Evolutionary conservation across 1,139 yeast genomes (phyloP).

Genomic region (Suhomyces ambrosiae): DNA sequence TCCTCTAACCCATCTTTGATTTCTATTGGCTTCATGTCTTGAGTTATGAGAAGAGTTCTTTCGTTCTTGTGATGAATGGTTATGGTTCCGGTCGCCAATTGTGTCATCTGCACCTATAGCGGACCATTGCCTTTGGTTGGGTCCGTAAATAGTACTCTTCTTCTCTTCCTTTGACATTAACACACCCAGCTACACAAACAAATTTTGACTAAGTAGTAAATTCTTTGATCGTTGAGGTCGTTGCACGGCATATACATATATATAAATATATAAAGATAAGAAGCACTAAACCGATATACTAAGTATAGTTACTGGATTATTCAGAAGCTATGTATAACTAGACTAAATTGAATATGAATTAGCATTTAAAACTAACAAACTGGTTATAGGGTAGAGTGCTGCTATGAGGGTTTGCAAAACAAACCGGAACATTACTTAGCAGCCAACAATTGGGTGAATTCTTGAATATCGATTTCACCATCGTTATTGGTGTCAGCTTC

Average conservation of each 20-base stretch:
- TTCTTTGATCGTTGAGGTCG: too few species aligned
- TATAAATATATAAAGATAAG: too few species aligned
- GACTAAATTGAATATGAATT: not conserved
- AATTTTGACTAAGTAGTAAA: too few species aligned
- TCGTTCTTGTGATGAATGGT: not conserved
- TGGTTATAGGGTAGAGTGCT: not conserved
- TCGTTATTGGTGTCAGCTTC: conserved; percentile 96
- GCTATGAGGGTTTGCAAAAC: too few species aligned
- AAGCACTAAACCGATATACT: too few species aligned
- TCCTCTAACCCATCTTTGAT: too few species aligned
- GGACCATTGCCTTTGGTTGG: not conserved
- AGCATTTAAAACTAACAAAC: conserved; percentile 1
- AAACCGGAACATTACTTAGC: too few species aligned
- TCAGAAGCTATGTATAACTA: too few species aligned
- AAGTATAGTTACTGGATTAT: too few species aligned
- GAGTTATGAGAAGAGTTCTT: too few species aligned
- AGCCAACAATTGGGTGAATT: conserved; percentile 78
- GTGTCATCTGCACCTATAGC: not conserved
- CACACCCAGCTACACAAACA: not conserved
- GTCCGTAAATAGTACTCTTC: not conserved
- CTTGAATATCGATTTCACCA: conserved; percentile 94
- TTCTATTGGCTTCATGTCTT: too few species aligned
- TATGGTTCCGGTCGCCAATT: not conserved
- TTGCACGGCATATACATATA: too few species aligned
- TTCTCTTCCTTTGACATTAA: not conserved